Evolutionary conservation across 2,329 filamentous ascomycete species (phyloP).

Genomic region (Aspergillus arachidicola): DNA sequence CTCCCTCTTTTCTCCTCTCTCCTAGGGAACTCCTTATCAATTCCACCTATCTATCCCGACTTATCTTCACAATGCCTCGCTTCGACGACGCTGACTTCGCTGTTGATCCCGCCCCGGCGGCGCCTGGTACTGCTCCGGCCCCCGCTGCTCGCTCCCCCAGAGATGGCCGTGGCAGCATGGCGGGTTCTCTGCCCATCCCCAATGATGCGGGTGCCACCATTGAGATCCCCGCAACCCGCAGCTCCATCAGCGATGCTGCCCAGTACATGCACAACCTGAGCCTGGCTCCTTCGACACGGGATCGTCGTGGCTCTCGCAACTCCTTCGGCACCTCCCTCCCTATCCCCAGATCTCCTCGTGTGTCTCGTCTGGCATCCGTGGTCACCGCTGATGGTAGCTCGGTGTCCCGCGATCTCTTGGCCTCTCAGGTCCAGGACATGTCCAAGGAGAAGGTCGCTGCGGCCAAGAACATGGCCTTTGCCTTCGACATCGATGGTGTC

Average conservation of each 20-base stretch:
- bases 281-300: conserved; percentile 66
- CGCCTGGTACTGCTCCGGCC: conserved; percentile 15
- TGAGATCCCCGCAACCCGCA: conserved; percentile 70
- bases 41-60: conserved; percentile 12
- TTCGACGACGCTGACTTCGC: conserved; percentile 62
- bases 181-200: conserved; percentile 43
- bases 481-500: conserved; percentile 71
- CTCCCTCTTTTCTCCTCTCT: background rate
- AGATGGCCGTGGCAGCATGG: conserved; percentile 27
- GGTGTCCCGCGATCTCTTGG: conserved; percentile 66
- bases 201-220: conserved; percentile 57
- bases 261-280: conserved; percentile 75
- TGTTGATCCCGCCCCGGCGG: conserved; percentile 36
- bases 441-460: conserved; percentile 65
- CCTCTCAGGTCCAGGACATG: conserved; percentile 70
- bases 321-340: conserved; percentile 74
- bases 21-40: background rate
- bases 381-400: conserved; percentile 54
- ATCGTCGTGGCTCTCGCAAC: conserved; percentile 71
- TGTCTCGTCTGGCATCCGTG: conserved; percentile 68
- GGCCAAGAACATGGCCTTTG: conserved; percentile 80
- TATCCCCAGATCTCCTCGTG: conserved; percentile 70
- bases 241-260: conserved; percentile 67
- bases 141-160: conserved; percentile 29
- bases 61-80: conserved; percentile 56